These are phyloP conservation scores for Albophoma yamanashiensis DNA, from an alignment of 2,329 filamentous ascomycete genomes.

Conservation along the genomic window DNA sequence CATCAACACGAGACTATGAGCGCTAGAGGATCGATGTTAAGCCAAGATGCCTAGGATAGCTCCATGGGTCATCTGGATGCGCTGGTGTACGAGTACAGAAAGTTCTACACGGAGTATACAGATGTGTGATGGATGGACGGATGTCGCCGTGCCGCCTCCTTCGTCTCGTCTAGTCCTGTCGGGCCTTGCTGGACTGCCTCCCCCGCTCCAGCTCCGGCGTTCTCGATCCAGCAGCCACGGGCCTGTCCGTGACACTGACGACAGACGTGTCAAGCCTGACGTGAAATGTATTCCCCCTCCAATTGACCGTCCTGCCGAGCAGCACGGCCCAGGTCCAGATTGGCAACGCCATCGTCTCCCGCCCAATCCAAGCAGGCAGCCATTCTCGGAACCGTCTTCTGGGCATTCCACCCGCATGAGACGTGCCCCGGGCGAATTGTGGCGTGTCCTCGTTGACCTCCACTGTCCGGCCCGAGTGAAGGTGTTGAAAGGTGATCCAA, in stretches of 20 bases:
- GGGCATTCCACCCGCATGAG: slow-evolving; percentile 24
- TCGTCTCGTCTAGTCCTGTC: slow-evolving; percentile 9
- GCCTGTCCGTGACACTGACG: slow-evolving; percentile 20
- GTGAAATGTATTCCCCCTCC: slow-evolving; percentile 74
- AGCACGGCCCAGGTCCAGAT: slow-evolving; percentile 87
- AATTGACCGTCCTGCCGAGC: slow-evolving; percentile 77
- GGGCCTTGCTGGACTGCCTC: slow-evolving; percentile 13
- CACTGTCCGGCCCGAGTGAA: slow-evolving; percentile 65
- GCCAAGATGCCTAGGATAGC: not conserved
- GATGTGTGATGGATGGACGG: not conserved
- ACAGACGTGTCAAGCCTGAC: slow-evolving; percentile 82
- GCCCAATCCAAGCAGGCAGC: slow-evolving; percentile 72
- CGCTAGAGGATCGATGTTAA: not conserved
- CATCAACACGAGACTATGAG: not conserved
- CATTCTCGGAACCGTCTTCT: slow-evolving; percentile 56
- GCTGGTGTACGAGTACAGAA: not conserved
- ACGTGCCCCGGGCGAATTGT: slow-evolving; percentile 49
- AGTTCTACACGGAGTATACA: not conserved
- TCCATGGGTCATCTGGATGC: not conserved
- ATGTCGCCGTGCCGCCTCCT: not conserved
- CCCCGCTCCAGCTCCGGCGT: slow-evolving; percentile 12
- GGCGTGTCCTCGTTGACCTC: slow-evolving; percentile 65
- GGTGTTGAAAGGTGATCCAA: slow-evolving; percentile 57
- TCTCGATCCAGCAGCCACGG: slow-evolving; percentile 1
- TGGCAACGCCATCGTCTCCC: slow-evolving; percentile 73